Percentiles rank a stretch among this genome's conserved stretches.
Conservation (phyloP, 495 filamentous ascomycete genomes). For the Penicillium argentinense region DNA sequence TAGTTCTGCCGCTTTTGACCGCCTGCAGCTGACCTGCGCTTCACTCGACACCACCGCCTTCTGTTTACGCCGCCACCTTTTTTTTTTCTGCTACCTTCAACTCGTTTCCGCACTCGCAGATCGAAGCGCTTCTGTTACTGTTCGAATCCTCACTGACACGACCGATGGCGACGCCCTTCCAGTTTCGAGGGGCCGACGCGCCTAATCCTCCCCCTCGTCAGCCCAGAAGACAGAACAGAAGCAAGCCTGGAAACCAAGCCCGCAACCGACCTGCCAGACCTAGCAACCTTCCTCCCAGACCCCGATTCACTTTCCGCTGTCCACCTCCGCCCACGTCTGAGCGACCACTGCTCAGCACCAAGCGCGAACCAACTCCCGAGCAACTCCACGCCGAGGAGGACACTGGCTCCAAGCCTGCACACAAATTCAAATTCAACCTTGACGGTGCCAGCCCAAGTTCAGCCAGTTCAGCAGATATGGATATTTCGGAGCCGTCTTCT, state of each 20-base stretch:
- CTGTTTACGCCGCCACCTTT: too few relatives aligned
- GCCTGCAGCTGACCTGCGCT: too few relatives aligned
- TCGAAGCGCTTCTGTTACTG: too few relatives aligned
- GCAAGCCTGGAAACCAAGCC: background rate
- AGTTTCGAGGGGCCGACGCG: conserved; percentile 38
- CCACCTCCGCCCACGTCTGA: conserved; percentile 40
- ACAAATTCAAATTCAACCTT: too few relatives aligned
- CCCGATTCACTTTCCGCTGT: conserved; percentile 51
- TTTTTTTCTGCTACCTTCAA: too few relatives aligned
- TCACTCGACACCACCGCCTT: too few relatives aligned
- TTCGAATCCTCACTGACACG: too few relatives aligned
- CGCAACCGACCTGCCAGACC: conserved; percentile 2
- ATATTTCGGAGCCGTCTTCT: conserved; percentile 51
- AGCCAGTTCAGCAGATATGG: conserved; percentile 70
- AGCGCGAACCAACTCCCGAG: conserved; percentile 40
- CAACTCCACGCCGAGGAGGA: conserved; percentile 28
- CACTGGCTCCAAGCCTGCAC: conserved; percentile 27
- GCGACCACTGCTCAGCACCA: conserved; percentile 42
- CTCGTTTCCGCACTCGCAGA: too few relatives aligned
- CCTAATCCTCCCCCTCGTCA: too few relatives aligned
- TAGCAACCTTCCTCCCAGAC: conserved; percentile 19
- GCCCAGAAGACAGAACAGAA: too few relatives aligned
- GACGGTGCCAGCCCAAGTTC: too few relatives aligned
- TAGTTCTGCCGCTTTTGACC: too few relatives aligned
- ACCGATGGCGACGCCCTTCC: conserved; percentile 34